These are phyloP conservation scores for Chloromonas sp. DNA, from an alignment of 163 green algal species.

Conservation along the genomic window DNA sequence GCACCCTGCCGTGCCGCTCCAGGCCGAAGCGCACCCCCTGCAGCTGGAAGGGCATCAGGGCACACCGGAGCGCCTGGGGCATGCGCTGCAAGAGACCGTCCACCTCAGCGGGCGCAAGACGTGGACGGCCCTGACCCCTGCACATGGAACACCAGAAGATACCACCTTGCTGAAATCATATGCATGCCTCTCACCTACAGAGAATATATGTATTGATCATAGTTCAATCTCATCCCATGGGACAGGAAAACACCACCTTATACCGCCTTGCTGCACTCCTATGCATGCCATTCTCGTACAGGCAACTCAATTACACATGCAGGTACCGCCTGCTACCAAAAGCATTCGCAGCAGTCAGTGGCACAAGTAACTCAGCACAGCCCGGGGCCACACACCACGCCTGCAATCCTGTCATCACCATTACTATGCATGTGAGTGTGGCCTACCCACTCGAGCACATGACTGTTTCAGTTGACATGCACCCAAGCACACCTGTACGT, in stretches of 20 bases:
- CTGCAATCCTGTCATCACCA: neutral
- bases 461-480: neutral
- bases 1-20: constrained; percentile 48
- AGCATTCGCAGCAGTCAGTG: neutral
- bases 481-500: constrained; percentile 32
- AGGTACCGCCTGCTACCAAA: neutral
- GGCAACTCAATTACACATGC: neutral
- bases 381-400: neutral
- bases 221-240: neutral
- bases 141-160: neutral
- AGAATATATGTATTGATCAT: neutral
- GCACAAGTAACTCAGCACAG: neutral
- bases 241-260: neutral
- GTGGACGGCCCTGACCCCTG: neutral
- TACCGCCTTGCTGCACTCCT: neutral
- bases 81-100: constrained; percentile 31
- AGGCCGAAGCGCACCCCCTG: constrained; percentile 55
- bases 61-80: constrained; percentile 40
- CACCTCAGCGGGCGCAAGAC: constrained; percentile 27
- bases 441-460: too few species aligned
- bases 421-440: neutral
- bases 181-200: neutral
- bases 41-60: constrained; percentile 62
- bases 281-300: neutral
- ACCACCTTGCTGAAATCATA: neutral